These are phyloP conservation scores for Talaromyces sp. DNA, from an alignment of 2,329 filamentous ascomycete genomes.

Conservation along the genomic window DNA sequence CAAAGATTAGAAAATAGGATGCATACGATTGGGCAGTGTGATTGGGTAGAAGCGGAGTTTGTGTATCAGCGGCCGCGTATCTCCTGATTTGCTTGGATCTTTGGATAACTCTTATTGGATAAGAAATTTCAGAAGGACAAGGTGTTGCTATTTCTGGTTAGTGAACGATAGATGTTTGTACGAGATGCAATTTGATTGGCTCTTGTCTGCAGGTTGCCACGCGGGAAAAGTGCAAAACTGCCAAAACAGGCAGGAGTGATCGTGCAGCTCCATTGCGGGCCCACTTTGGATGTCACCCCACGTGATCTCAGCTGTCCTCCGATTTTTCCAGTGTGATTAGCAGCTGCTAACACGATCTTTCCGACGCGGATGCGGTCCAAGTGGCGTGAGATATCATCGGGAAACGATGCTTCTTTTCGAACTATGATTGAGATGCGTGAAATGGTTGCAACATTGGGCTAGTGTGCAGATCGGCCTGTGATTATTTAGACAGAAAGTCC, in stretches of 20 bases:
- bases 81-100: background rate
- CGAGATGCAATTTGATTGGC: background rate
- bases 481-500: background rate
- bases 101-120: background rate
- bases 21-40: background rate
- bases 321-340: too few species aligned
- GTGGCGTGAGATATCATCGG: too few species aligned
- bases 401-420: too few species aligned
- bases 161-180: background rate
- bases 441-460: too few species aligned
- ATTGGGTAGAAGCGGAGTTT: background rate
- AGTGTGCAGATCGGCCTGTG: too few species aligned
- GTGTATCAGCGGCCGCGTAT: background rate
- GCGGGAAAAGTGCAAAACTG: background rate
- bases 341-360: too few species aligned
- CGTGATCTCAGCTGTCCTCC: too few species aligned
- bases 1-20: background rate
- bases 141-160: background rate
- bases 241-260: slow-evolving; percentile 2
- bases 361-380: too few species aligned
- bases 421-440: too few species aligned
- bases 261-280: background rate
- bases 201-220: background rate
- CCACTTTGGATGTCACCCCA: slow-evolving; percentile 4
- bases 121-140: background rate